Base-by-base conservation (phyloP, 2,329 filamentous ascomycete species). In the Colletotrichum sansevieriae region DNA sequence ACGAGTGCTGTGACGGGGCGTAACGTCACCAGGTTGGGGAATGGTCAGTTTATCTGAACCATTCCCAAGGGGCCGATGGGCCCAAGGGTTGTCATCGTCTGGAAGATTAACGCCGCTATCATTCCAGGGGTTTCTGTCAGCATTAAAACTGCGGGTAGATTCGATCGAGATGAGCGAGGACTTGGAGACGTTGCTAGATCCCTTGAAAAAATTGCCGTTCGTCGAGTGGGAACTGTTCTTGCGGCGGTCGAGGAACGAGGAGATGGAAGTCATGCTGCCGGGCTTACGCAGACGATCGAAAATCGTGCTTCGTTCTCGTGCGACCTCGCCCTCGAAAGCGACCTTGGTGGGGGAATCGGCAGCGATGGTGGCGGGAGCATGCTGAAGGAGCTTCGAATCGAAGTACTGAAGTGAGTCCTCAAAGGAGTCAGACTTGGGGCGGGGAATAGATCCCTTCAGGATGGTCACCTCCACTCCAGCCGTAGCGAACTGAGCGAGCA, bases 391-490 rank as follows among this genome's bases (percentile, higher is more conserved):
- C 83, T 98, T 98, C 2, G 95, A 98, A 78, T 98, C 93, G 76
- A 99, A 99, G 83, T 95, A 98, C 65, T 95, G 95, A 60, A 98
- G 86, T 8, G 95, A 97, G 75, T 99, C 95, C 78, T 99, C 96
- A 72, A 99, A 99, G 0, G 96, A 98, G 79, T 99, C 96, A 1
- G 96, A 98, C 83, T 98, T 98, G 71, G 96, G 96, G n/a, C 96
- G 92, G 20, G 95, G 94, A 72, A 98, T 96, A n/a, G 94, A 91
- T 60, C 96, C 96, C 79, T 97, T 97, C 75, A 98, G 90, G 47
- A 94, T 91, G 65, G 88, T 92, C 10, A 91, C 88, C 75, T 98
- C 94, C n/a, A 98, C 89, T n/a, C 93, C 92, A 54, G 94, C 92
- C 51, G 93, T 91, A 33, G 97, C 92, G 70, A 98, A 88, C 70